phyloP scores from a whole-genome alignment of 2,329 filamentous ascomycete genomes.

The Colletotrichum sp. region DNA sequence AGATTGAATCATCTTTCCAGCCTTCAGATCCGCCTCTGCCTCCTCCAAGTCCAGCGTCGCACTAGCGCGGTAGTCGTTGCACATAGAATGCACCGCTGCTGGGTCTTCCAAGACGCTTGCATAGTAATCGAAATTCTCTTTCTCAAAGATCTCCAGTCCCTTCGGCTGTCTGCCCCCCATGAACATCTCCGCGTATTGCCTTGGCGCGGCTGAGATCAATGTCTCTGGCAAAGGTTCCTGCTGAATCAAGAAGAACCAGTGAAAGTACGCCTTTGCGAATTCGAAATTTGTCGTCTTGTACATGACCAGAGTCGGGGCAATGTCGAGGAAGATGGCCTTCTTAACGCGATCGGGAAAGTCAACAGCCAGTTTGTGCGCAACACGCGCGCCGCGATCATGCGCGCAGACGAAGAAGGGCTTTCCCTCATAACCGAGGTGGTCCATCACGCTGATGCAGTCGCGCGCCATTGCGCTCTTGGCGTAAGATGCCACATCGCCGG shows the following conservation, averaged over 20 bases:
- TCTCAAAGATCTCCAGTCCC: conserved; percentile 38
- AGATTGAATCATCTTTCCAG: conserved; percentile 46
- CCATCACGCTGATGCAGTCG: conserved; percentile 53
- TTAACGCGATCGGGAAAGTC: conserved; percentile 45
- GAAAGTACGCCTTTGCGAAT: conserved; percentile 57
- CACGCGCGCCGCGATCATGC: conserved; percentile 62
- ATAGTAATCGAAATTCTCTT: conserved; percentile 44
- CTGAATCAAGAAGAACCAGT: conserved; percentile 66
- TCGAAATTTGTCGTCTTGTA: conserved; percentile 46
- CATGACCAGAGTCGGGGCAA: conserved; percentile 61
- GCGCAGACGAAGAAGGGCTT: conserved; percentile 52
- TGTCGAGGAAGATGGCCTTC: conserved; percentile 53
- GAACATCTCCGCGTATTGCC: conserved; percentile 46
- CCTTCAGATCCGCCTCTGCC: conserved; percentile 47
- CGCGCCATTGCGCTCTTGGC: conserved; percentile 54
- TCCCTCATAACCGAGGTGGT: conserved; percentile 36
- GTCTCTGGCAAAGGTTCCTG: conserved; percentile 54
- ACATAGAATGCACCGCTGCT: conserved; percentile 51
- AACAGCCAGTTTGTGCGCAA: conserved; percentile 59
- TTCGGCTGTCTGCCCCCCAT: conserved; percentile 42
- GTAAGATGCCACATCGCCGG: conserved; percentile 38
- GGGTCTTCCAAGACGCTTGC: conserved; percentile 43
- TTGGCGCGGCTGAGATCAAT: conserved; percentile 42
- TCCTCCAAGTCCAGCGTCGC: conserved; percentile 58
- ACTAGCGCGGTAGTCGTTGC: conserved; percentile 61